Percentiles rank a stretch among this genome's conserved stretches.
Evolutionary conservation across 2,329 filamentous ascomycete genomes (phyloP).

Genomic region (Lasiodiplodia hormozganensis): DNA sequence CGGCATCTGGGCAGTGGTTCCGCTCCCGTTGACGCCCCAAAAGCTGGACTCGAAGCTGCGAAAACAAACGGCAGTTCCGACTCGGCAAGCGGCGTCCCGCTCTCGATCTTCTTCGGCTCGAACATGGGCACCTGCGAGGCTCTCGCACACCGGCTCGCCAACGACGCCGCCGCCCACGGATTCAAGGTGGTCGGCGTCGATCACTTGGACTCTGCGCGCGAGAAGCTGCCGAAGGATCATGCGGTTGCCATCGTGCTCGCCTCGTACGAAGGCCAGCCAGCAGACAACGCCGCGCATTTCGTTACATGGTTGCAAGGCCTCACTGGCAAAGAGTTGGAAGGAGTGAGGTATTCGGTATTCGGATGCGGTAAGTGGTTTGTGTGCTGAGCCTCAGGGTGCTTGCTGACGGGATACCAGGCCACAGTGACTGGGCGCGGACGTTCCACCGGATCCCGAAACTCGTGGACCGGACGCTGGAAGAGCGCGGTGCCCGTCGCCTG

Average conservation of each 20-base stretch:
- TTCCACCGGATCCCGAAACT: conserved; percentile 50
- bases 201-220: conserved; percentile 44
- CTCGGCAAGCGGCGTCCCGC: background rate
- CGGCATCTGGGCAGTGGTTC: background rate
- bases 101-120: conserved; percentile 48
- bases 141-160: conserved; percentile 47
- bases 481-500: conserved; percentile 41
- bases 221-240: conserved; percentile 44
- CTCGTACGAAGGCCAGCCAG: conserved; percentile 51
- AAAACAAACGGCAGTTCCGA: no score
- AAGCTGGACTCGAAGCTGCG: no score
- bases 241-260: conserved; percentile 50
- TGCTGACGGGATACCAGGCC: conserved; percentile 22
- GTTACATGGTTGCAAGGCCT: conserved; percentile 47
- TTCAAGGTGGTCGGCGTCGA: conserved; percentile 45
- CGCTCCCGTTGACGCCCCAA: background rate
- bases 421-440: conserved; percentile 50
- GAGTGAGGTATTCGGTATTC: conserved; percentile 49
- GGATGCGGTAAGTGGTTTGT: conserved; percentile 41
- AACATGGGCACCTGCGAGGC: conserved; percentile 52
- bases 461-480: conserved; percentile 41
- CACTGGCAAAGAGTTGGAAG: conserved; percentile 39
- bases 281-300: conserved; percentile 52
- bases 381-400: background rate
- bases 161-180: conserved; percentile 44